Percentiles rank a stretch among this genome's conserved stretches.
Conservation (phyloP, 1,284 basidiomycete genomes). For the Lentinus polychrous region DNA sequence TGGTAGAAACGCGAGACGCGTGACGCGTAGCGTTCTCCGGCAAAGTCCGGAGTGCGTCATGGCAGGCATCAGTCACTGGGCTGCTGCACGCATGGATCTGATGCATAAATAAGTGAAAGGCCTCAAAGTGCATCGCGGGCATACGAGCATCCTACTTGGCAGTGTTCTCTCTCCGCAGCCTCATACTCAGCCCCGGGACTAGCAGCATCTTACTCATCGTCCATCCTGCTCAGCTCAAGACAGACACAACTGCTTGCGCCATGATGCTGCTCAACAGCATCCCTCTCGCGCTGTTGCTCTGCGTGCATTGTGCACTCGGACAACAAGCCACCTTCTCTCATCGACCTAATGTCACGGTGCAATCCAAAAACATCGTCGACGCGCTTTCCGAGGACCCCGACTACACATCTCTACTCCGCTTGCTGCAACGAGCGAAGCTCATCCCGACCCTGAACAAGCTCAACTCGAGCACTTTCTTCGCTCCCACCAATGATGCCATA, state of each 20-base stretch:
- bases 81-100: too few species aligned
- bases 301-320: conserved; percentile 21
- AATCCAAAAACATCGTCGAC: conserved; percentile 69
- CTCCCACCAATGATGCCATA: conserved; percentile 92
- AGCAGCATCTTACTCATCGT: conserved; percentile 3
- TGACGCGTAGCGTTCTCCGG: too few species aligned
- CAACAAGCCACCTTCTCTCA: conserved; percentile 27
- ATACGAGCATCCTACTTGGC: too few species aligned
- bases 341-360: conserved; percentile 12
- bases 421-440: conserved; percentile 83
- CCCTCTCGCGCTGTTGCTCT: conserved; percentile 31
- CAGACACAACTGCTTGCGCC: conserved; percentile 5
- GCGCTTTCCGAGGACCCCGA: conserved; percentile 70
- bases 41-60: too few species aligned
- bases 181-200: not conserved
- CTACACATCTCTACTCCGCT: conserved; percentile 71
- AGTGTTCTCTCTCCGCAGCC: conserved; percentile 2
- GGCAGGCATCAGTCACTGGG: too few species aligned
- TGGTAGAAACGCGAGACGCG: not conserved
- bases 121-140: too few species aligned
- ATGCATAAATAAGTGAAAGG: too few species aligned
- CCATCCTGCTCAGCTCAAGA: not conserved
- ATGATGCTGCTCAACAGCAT: conserved; percentile 32
- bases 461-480: conserved; percentile 82
- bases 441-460: conserved; percentile 90